A percentile compares a stretch with the other conserved stretches of the same genome.
These are phyloP conservation scores for Meyerozyma athensensis DNA, from an alignment of 1,139 yeast species.

Conservation along the genomic window DNA sequence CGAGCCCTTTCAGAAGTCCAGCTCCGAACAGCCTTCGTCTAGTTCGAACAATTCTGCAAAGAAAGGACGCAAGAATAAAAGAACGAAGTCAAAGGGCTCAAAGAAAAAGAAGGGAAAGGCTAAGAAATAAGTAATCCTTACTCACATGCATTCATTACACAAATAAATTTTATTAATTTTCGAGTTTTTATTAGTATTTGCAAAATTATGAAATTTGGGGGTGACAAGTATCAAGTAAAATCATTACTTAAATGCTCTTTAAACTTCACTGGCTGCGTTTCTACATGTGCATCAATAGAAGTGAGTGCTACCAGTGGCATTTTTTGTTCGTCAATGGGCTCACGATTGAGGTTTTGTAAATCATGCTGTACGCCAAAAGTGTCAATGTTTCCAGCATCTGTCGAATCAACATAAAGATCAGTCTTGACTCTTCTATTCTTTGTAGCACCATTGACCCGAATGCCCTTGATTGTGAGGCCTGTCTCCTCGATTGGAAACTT, in stretches of 20 bases:
- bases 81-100: background rate
- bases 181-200: background rate
- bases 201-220: background rate
- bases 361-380: background rate
- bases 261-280: background rate
- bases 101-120: background rate
- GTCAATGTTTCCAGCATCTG: background rate
- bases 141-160: too few species aligned
- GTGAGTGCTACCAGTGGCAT: background rate
- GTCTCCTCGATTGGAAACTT: constrained; percentile 47
- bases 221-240: background rate
- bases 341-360: background rate
- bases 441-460: constrained; percentile 37
- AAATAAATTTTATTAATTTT: too few species aligned
- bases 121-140: background rate
- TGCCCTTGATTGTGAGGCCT: constrained; percentile 45
- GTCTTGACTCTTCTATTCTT: constrained; percentile 20
- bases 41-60: background rate
- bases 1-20: too few species aligned
- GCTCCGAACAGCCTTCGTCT: background rate
- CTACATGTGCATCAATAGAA: background rate
- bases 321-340: background rate
- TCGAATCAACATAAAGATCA: background rate
- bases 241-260: background rate
- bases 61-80: background rate